Percentiles rank a stretch among this genome's conserved stretches.
phyloP scores from a whole-genome alignment of 805 yeast species.

The Wickerhamomyces subpelliculosus region DNA sequence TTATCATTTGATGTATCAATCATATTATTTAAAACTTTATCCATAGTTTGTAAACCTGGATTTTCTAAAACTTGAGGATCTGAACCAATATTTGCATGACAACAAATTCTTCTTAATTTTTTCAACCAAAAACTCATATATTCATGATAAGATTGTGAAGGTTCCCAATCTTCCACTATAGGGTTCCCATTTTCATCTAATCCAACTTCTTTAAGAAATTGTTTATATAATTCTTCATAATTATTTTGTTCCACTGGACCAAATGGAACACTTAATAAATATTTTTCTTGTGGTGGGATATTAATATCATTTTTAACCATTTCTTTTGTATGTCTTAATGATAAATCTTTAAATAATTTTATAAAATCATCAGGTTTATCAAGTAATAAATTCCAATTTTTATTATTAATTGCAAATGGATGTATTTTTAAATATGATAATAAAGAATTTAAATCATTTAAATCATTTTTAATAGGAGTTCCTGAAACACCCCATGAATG shows the following conservation, averaged over 20 bases:
- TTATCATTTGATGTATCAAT: conserved; percentile 46
- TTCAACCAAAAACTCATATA: conserved; percentile 65
- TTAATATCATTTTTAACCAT: conserved; percentile 73
- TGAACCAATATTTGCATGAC: conserved; percentile 53
- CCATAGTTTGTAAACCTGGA: conserved; percentile 40
- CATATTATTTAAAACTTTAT: conserved; percentile 63
- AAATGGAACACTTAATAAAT: conserved; percentile 66
- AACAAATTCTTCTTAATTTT: conserved; percentile 69
- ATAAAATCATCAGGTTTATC: conserved; percentile 31
- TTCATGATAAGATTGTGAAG: conserved; percentile 32
- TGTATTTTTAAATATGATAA: conserved; percentile 55
- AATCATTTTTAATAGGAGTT: conserved; percentile 70
- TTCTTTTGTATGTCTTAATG: conserved; percentile 77
- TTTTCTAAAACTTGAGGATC: background rate
- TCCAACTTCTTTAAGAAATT: conserved; percentile 53
- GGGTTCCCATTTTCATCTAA: conserved; percentile 42
- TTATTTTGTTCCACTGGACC: conserved; percentile 80
- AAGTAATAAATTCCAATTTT: conserved; percentile 12
- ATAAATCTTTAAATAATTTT: conserved; percentile 44
- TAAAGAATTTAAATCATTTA: conserved; percentile 65
- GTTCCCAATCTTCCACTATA: conserved; percentile 40
- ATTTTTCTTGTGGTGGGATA: conserved; percentile 73
- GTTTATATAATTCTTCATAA: conserved; percentile 56
- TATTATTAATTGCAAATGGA: conserved; percentile 48
- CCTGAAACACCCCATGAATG: conserved; percentile 99